phyloP scores from a whole-genome alignment of 257 asterid genomes.

The Prunella vulgaris region DNA sequence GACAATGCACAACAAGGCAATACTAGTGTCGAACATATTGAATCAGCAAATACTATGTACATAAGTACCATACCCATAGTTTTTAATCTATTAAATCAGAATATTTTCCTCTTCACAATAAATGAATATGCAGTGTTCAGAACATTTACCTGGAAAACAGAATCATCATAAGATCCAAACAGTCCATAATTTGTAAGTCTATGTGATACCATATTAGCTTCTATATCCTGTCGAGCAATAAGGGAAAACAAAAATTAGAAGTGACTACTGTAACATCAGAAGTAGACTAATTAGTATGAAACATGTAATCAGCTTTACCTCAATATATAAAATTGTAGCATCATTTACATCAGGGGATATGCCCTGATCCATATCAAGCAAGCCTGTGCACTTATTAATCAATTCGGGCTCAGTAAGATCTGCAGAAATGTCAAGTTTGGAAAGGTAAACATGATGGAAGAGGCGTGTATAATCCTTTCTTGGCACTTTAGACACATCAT shows the following conservation, averaged over 20 bases:
- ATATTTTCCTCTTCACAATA: not conserved
- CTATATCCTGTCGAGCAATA: conserved; percentile 43
- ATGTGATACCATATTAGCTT: conserved; percentile 29
- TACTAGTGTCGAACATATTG: not conserved
- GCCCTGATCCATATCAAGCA: conserved; percentile 39
- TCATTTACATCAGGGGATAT: conserved; percentile 36
- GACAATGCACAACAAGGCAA: not conserved
- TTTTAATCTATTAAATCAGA: not conserved
- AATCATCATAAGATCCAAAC: conserved; percentile 50
- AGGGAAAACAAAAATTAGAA: conserved; percentile 6
- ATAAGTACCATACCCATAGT: not conserved
- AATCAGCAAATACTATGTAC: not conserved
- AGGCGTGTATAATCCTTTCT: conserved; percentile 42
- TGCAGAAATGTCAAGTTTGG: conserved; percentile 79
- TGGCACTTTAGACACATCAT: conserved; percentile 25
- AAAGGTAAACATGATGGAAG: conserved; percentile 48
- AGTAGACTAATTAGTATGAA: conserved; percentile 1
- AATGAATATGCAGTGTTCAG: not conserved
- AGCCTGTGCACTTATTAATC: conserved; percentile 49
- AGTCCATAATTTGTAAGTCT: conserved; percentile 34
- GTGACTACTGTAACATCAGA: not conserved
- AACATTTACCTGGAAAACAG: conserved; percentile 69
- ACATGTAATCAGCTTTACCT: conserved; percentile 48
- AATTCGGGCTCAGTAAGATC: conserved; percentile 79
- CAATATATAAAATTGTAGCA: conserved; percentile 42